Conservation (phyloP, 495 filamentous ascomycete species). For the Paragyromitra xinjiangensis region DNA sequence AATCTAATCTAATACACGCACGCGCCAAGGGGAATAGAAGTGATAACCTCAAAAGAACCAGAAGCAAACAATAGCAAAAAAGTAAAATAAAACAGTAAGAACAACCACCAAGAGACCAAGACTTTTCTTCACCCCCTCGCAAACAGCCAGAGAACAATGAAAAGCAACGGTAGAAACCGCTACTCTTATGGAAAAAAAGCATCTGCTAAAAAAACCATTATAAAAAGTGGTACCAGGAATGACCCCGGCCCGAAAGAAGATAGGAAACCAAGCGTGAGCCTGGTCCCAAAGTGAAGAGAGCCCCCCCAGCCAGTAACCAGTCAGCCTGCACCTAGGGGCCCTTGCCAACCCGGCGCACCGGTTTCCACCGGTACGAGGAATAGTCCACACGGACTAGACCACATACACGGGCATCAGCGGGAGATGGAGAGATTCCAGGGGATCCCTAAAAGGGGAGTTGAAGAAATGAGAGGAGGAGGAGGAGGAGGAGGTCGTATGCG, state of each 20-base stretch:
- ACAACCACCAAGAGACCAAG: not conserved
- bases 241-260: not conserved
- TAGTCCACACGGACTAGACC: not conserved
- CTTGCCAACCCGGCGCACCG: not conserved
- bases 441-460: not conserved
- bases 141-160: conserved; percentile 3
- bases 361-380: not conserved
- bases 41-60: not conserved
- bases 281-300: not conserved
- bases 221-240: not conserved
- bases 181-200: conserved; percentile 14
- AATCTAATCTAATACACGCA: not conserved
- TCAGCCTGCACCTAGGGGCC: not conserved
- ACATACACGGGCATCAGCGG: not conserved
- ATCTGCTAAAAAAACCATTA: conserved; percentile 4
- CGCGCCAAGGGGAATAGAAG: not conserved
- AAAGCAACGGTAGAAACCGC: conserved; percentile 1
- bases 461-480: not conserved
- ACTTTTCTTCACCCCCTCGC: not conserved
- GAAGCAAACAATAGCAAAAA: not conserved
- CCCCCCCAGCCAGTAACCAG: conserved; percentile 1
- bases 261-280: not conserved
- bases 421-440: not conserved
- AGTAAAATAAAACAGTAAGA: not conserved
- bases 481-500: not conserved